Evolutionary conservation across 768 basidiomycete species (phyloP).

Genomic region (Collybia sordida): DNA sequence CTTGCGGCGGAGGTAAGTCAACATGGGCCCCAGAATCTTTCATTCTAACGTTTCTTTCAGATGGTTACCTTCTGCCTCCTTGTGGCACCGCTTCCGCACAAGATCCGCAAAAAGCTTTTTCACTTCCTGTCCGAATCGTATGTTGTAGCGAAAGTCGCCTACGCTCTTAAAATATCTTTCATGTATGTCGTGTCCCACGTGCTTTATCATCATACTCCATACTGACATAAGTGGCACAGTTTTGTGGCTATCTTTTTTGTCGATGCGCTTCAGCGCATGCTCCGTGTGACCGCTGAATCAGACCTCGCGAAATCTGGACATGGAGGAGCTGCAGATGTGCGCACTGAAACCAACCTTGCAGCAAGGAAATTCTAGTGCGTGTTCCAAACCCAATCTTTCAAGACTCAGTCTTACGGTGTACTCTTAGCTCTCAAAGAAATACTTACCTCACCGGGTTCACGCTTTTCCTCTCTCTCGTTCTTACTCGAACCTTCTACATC

Average conservation of each 20-base stretch:
- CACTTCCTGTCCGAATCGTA: constrained; percentile 67
- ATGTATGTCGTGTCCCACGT: constrained; percentile 53
- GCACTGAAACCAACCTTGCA: constrained; percentile 85
- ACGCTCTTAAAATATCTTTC: constrained; percentile 92
- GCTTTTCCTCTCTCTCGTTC: constrained; percentile 92
- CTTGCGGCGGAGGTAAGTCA: constrained; percentile 66
- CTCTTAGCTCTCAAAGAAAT: constrained; percentile 76
- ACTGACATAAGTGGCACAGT: constrained; percentile 27
- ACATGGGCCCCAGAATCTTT: not conserved
- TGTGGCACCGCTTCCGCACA: constrained; percentile 83
- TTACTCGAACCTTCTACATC: constrained; percentile 91
- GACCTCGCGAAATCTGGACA: constrained; percentile 63
- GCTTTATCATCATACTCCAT: not conserved
- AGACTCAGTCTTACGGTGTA: not conserved
- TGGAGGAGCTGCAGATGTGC: constrained; percentile 54
- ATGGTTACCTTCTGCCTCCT: constrained; percentile 86
- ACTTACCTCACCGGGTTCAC: constrained; percentile 92
- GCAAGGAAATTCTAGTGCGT: constrained; percentile 93
- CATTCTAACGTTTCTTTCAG: constrained; percentile 26
- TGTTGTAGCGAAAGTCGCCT: constrained; percentile 81
- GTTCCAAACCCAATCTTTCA: not conserved
- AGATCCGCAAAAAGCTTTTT: constrained; percentile 69
- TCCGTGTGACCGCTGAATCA: constrained; percentile 70
- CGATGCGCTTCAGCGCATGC: constrained; percentile 93
- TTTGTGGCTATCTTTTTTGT: constrained; percentile 87